Evolutionary conservation across 257 asterid species (phyloP).

Genomic region (Solanum clarkiae): DNA sequence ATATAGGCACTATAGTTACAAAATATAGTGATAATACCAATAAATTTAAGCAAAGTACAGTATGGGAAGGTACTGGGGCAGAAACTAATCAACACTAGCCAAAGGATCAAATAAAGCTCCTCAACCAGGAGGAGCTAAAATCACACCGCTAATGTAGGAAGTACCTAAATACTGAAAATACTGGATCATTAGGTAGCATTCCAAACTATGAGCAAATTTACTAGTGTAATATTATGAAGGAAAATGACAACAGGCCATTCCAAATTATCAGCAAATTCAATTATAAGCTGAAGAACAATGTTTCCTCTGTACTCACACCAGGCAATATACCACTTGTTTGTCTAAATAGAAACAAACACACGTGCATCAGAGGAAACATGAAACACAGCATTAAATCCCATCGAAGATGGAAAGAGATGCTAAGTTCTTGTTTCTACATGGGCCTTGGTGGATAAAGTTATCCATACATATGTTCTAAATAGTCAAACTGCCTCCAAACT

Average conservation of each 20-base stretch:
- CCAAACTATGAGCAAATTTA: too few species aligned
- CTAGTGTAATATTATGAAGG: neutral
- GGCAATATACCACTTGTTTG: neutral
- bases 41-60: neutral
- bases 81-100: neutral
- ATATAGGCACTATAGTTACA: neutral
- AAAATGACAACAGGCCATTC: neutral
- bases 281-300: neutral
- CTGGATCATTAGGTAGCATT: neutral
- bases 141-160: neutral
- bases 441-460: neutral
- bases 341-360: neutral
- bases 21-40: neutral
- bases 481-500: neutral
- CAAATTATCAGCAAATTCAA: neutral
- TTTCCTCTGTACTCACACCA: neutral
- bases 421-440: too few species aligned
- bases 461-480: neutral
- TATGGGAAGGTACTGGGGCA: neutral
- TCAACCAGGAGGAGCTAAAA: neutral
- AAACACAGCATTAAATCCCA: neutral
- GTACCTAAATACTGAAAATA: neutral
- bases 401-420: neutral
- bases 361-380: neutral
- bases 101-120: neutral